phyloP scores from a whole-genome alignment of 1,284 basidiomycete genomes.

The Ganoderma boninense region DNA sequence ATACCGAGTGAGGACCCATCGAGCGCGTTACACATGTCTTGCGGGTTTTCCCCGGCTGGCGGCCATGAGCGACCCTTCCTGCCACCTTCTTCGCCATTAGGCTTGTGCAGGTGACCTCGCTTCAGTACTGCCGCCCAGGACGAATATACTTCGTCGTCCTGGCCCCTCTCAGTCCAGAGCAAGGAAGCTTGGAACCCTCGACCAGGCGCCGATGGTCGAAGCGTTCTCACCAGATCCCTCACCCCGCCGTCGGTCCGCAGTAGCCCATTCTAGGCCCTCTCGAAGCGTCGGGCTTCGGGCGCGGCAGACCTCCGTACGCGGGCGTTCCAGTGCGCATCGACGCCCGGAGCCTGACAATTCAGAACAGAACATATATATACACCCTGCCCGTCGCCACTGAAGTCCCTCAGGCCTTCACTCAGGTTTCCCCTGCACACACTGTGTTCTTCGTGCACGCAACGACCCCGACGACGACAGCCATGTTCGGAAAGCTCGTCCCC shows the following conservation, averaged over 20 bases:
- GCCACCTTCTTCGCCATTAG: background rate
- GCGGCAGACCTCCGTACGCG: background rate
- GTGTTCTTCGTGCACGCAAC: background rate
- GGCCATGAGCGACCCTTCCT: background rate
- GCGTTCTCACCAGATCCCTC: background rate
- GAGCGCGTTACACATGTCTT: background rate
- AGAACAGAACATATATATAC: background rate
- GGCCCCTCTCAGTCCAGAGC: background rate
- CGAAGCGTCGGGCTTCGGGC: background rate
- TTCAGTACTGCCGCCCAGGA: background rate
- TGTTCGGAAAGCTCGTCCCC: conserved; percentile 18
- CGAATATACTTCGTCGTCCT: background rate
- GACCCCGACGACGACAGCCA: conserved; percentile 6
- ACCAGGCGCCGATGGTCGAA: background rate
- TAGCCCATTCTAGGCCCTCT: background rate
- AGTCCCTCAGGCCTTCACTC: background rate
- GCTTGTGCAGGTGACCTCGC: background rate
- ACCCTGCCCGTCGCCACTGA: background rate
- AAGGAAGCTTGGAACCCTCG: background rate
- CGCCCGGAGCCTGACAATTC: background rate
- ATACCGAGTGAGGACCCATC: background rate
- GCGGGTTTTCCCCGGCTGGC: background rate
- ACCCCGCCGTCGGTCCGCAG: conserved; percentile 1
- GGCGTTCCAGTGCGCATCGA: background rate
- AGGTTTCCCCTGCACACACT: background rate